These are phyloP conservation scores for Martensiomyces pterosporus DNA, from an alignment of 192 early-diverging fungal species.

Conservation along the genomic window DNA sequence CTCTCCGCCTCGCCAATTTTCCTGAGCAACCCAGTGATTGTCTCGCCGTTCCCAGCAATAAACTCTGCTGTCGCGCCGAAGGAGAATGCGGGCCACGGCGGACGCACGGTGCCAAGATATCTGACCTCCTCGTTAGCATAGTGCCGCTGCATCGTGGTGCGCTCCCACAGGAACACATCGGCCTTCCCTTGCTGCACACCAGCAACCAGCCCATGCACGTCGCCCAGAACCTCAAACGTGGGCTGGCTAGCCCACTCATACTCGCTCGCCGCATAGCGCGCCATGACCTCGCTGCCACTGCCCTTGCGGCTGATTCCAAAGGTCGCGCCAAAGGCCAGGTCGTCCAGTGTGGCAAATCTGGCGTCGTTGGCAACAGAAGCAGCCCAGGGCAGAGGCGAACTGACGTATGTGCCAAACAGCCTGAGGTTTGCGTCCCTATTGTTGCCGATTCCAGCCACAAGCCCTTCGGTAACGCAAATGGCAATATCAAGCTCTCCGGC, in stretches of 20 bases:
- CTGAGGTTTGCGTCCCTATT: constrained; percentile 52
- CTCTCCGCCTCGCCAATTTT: neutral
- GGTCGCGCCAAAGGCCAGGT: constrained; percentile 37
- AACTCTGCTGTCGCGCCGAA: constrained; percentile 53
- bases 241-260: constrained; percentile 56
- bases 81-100: constrained; percentile 89
- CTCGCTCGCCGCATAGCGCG: constrained; percentile 59
- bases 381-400: constrained; percentile 72
- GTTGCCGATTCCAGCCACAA: constrained; percentile 52
- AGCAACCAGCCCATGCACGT: constrained; percentile 65
- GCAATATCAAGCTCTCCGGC: constrained; percentile 71
- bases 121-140: constrained; percentile 66
- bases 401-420: constrained; percentile 77
- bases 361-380: constrained; percentile 58
- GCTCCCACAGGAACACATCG: constrained; percentile 90
- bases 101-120: constrained; percentile 70
- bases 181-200: constrained; percentile 58
- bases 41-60: constrained; percentile 6
- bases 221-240: constrained; percentile 66
- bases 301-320: constrained; percentile 68
- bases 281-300: constrained; percentile 77
- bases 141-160: constrained; percentile 85
- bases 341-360: constrained; percentile 32
- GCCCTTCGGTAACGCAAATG: constrained; percentile 86
- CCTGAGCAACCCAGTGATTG: constrained; percentile 4